phyloP scores from a whole-genome alignment of 768 basidiomycete species.

The Phylloporus sp. region DNA sequence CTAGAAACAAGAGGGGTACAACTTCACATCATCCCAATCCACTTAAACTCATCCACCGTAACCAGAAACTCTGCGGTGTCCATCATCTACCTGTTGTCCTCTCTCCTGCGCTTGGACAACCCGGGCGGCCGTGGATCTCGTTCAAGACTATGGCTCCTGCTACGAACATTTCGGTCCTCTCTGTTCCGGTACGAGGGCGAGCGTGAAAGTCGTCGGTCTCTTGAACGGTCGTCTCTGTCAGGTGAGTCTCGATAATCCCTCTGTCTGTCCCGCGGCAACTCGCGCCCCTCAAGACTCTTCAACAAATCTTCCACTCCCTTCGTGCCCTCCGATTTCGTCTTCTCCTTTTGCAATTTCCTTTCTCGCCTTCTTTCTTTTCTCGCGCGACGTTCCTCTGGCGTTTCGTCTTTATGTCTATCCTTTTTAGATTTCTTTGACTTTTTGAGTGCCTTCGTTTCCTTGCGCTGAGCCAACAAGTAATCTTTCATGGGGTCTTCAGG shows the following conservation, averaged over 20 bases:
- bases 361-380: slow-evolving; percentile 71
- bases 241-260: slow-evolving; percentile 2
- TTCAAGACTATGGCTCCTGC: slow-evolving; percentile 19
- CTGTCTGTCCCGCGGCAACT: slow-evolving; percentile 21
- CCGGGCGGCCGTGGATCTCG: slow-evolving; percentile 5
- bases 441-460: slow-evolving; percentile 59
- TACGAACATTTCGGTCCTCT: slow-evolving; percentile 8
- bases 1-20: slow-evolving; percentile 3
- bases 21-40: not conserved
- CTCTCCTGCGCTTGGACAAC: not conserved
- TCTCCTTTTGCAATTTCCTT: slow-evolving; percentile 53
- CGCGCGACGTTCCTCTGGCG: slow-evolving; percentile 69
- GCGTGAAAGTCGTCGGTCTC: slow-evolving; percentile 11
- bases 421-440: slow-evolving; percentile 61
- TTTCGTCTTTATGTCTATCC: slow-evolving; percentile 67
- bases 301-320: slow-evolving; percentile 66
- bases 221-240: slow-evolving; percentile 13
- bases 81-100: slow-evolving; percentile 6
- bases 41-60: not conserved
- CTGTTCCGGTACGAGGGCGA: slow-evolving; percentile 10
- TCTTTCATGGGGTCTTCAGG: slow-evolving; percentile 98
- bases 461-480: slow-evolving; percentile 73
- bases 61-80: not conserved
- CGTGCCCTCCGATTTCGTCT: slow-evolving; percentile 54
- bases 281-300: slow-evolving; percentile 35